Evolutionary conservation across 371 early-diverging fungal species (phyloP), one percentile per base, ranked within the genome.

Genomic region (Saksenaea oblongispora): DNA sequence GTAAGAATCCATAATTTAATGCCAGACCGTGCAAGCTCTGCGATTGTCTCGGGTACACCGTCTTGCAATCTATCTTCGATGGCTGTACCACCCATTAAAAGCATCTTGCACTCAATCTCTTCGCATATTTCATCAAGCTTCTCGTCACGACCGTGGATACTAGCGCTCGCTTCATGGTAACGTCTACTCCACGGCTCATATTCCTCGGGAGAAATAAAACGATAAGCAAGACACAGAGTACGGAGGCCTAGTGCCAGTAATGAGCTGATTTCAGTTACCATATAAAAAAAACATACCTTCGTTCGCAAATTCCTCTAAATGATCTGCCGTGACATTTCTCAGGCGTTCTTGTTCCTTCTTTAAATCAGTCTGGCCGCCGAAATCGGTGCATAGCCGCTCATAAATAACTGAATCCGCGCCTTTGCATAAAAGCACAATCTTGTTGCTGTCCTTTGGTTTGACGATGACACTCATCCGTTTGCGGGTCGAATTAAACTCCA

Each of bases 341-440:
- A 82, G 67, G 0, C 69, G 57, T 1, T 67, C 61, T 59, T 84
- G 83, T 28, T 77, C 55, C 18, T 65, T 62, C 35, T 79, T 79
- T 28, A 89, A 72, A 1, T 77, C 83, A 0, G 9, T 51, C 56
- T 77, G 77, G 24, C 68, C 63, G n/a, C 78, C 78, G 64, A 79
- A 82, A 1, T 79, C 71, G 28, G 68, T 67, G 34, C 83, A 83
- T 15, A 97, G 76, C 15, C 97, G 85, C 56, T 91, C 91, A 69
- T 86, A 92, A 18, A 96, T 91, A 2, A 95, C 90, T 22, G 89
- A 89, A 72, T 99, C 99, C 13, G 99, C 98, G 15, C 99, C 99
- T 76, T 99, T 99, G 67, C 90, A 91, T 34, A 95, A 80, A 34
- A 98, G 75, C 7, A 93, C 78, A 34, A 97, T 92, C 1, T 87